A percentile compares a stretch with the other conserved stretches of the same genome.
Evolutionary conservation across 2,329 filamentous ascomycete genomes (phyloP).

Genomic region (Lithohypha guttulata): DNA sequence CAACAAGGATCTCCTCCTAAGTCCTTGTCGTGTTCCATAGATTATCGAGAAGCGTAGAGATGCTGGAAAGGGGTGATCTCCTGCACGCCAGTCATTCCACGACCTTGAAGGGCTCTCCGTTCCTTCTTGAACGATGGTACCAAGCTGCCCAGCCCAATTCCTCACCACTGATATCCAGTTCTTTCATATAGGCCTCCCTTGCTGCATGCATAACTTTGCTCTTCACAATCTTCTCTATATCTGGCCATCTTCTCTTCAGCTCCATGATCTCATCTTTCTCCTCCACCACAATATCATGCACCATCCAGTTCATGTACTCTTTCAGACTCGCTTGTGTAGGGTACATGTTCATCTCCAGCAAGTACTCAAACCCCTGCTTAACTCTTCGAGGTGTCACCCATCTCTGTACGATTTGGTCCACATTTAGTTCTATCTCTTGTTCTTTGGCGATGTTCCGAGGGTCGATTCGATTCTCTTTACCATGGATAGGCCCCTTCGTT

Average conservation of each 20-base stretch:
- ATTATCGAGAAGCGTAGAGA: no score
- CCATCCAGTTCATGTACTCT: constrained; percentile 5
- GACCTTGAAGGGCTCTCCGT: no score
- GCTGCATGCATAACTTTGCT: neutral
- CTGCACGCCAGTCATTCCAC: no score
- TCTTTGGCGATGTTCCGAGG: neutral
- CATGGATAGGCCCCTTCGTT: constrained; percentile 2
- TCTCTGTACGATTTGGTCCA: neutral
- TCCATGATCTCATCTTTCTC: neutral
- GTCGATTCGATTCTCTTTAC: constrained; percentile 6
- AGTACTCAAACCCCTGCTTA: constrained; percentile 8
- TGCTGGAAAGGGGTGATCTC: no score
- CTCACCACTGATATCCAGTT: constrained; percentile 2
- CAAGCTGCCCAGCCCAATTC: constrained; percentile 3
- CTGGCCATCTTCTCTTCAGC: neutral
- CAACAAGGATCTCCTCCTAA: no score
- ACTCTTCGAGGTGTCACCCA: constrained; percentile 4
- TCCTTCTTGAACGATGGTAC: no score
- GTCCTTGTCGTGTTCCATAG: no score
- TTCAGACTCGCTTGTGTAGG: neutral
- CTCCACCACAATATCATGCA: constrained; percentile 4
- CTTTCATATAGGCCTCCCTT: neutral
- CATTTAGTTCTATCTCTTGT: neutral
- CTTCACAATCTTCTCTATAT: neutral
- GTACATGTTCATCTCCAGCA: constrained; percentile 1